Evolutionary conservation across 106 monocot genomes (phyloP), one percentile per base, ranked within the genome.

Genomic region (Triglochin maritima): DNA sequence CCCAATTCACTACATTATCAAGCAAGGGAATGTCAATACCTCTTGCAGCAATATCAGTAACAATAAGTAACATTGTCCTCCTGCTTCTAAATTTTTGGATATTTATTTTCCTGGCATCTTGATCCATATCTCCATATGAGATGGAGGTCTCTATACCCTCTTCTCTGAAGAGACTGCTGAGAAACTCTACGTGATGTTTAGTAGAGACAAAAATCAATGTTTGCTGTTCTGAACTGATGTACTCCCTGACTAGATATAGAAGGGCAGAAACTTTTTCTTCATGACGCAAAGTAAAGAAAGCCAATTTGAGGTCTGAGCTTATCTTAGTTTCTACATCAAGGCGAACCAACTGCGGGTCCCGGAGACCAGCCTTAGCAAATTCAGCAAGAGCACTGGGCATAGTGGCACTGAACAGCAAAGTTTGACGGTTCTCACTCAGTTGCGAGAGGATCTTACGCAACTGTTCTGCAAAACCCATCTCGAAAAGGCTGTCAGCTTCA

Each of bases 1-100:
- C 96, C 79, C 81, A 96, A 50, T 96, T 96, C 42, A 96, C 82
- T n/a, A 91, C 96, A 80, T 96, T 96, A 74, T 96, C 96, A 74
- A 96, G 88, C 64, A 91, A 83, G 1, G 96, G 91, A 66, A 96
- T 96, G 70, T 96, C 96, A 50, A 96, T 67, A 13, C 96, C 96
- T 62, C 96, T 87, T 52, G 96, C 96, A 66, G 96, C 96, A 77
- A 96, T 69, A 80, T 96, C 96, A 29, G 96, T 96, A 54, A 91
- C 96, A 70, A 96, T 88, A 46, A 96, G 76, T 48, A 96, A 52
- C 96, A 96, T 91, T 44, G 91, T 91, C 63, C 86, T 96, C 63
- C 96, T 83, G 8, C 85, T 74, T 75, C 91, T 90, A 66, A 96
- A 96, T 71, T 73, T 91, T 59, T 84, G 74, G 56, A 88, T 64